Evolutionary conservation across 805 yeast genomes (phyloP), one percentile per base, ranked within the genome.

Genomic region (Sugiyamaella floridensis): DNA sequence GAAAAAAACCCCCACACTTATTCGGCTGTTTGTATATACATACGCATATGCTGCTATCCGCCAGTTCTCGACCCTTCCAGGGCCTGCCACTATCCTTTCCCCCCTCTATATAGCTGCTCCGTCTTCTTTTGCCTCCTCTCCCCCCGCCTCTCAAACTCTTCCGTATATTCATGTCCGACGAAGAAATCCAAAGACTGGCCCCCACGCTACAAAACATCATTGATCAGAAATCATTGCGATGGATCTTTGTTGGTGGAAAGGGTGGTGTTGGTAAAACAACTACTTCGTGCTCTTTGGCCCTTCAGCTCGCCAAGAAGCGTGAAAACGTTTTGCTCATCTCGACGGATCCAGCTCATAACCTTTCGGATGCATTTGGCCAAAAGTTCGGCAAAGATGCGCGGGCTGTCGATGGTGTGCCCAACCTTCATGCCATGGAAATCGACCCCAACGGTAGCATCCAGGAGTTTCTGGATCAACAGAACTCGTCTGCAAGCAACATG

Each of bases 221-320:
- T 8, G 74, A 74, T 54, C 76, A 71, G 54, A 66, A 63, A 49
- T 55, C 85, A 11, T 79, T 93, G 65, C 87, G 86, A 66, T 93
- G 99, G 99, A 85, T 93, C 58, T 93, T 93, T 65, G 98, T 92
- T 44, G 99, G 99, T 60, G 99, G 99, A 61, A 93, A 93, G 75
- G 99, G 99, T 69, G 99, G 99, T 71, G 99, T 93, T 28, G 99
- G 99, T 64, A 93, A 93, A 69, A 93, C 99, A 58, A 93, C 99
- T 22, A 87, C 97, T 2, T 92, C 98, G 1, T 90, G 96, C 46
- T 89, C 97, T 20, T 78, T 93, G 60, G 95, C 99, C 19, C 85
- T 90, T 57, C 98, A 93, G 71, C 79, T 93, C 68, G 97, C 99
- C 15, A 71, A 86, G 56, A 75, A 78, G 53, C 85, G 95, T 66